Base-by-base conservation (phyloP, 2,329 filamentous ascomycete genomes). In the Penicillium psychrosexuale region DNA sequence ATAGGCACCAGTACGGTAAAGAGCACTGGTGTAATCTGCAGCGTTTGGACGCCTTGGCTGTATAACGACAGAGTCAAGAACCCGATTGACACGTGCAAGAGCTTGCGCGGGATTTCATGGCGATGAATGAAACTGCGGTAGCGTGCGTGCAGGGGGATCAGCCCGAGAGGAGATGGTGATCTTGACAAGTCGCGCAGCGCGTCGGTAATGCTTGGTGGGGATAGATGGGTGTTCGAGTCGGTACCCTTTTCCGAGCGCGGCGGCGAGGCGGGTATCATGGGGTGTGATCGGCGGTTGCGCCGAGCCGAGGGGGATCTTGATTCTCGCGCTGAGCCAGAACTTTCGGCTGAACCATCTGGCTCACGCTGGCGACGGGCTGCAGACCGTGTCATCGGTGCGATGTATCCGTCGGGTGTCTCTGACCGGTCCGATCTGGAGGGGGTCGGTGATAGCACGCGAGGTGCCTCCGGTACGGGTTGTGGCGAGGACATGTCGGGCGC, bases 41-140 rank as follows among this genome's bases (percentile, higher is more conserved):
- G 79, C 0, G 90, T 84, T 72, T 96, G 91, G 5, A 87, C 83
- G 53, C 91, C 93, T 27, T 82, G 84, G 47, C 84, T 80, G 74
- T 97, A 99, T 36, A 97, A 83, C 78, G 87, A 89, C 43, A 96
- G 82, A 19, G 93, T 91, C 57, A 97, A 81, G 77, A 97, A 97
- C 51, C 94, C 94, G 69, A 99, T 99, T 45, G 92, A 97, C 54
- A 97, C 90, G 72, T 99, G 94, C 36, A 99, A 81, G 38, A 86
- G 79, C 75, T 99, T 99, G 66, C 94, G 88, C 9, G 94, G 94
- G 50, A 99, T 92, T 76, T 99, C 94, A 75, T 99, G 93, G 67
- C 91, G 91, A 81, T 99, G 94, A 60, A 96, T 90, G 69, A 99
- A 91, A 28, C 83, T 88, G 65, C 91, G 84, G 84, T 94, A 99